These are phyloP conservation scores for Aureobasidium subglaciale DNA, from an alignment of 2,329 filamentous ascomycete genomes.

Conservation along the genomic window DNA sequence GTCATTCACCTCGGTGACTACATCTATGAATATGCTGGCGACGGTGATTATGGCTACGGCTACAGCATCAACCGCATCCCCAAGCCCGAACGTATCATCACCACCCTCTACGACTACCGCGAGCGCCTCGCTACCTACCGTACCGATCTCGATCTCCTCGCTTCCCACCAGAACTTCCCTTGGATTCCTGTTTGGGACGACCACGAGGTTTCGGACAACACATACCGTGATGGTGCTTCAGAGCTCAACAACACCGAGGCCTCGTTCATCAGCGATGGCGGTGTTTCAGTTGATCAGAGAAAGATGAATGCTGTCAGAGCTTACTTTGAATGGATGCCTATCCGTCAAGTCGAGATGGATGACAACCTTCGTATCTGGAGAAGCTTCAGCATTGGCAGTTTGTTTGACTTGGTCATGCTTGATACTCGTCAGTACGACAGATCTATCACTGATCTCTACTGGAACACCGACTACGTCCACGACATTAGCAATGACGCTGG, in stretches of 20 bases:
- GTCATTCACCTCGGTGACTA: constrained; percentile 46
- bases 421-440: constrained; percentile 65
- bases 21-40: constrained; percentile 54
- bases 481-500: constrained; percentile 59
- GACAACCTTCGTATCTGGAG: constrained; percentile 65
- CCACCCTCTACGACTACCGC: constrained; percentile 53
- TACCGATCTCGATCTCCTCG: constrained; percentile 53
- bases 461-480: constrained; percentile 55
- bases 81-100: constrained; percentile 46
- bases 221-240: constrained; percentile 55
- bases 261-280: constrained; percentile 51
- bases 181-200: constrained; percentile 63
- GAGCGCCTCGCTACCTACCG: constrained; percentile 52
- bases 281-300: constrained; percentile 61
- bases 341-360: constrained; percentile 59
- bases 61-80: constrained; percentile 43
- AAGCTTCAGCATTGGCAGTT: constrained; percentile 55
- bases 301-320: constrained; percentile 68
- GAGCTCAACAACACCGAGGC: constrained; percentile 59
- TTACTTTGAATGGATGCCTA: constrained; percentile 60
- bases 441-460: constrained; percentile 51
- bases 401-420: constrained; percentile 61
- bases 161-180: constrained; percentile 49
- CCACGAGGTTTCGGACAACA: constrained; percentile 59
- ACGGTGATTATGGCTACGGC: constrained; percentile 42